Conservation (phyloP, 2,329 filamentous ascomycete genomes). For the Aureobasidium subglaciale region DNA sequence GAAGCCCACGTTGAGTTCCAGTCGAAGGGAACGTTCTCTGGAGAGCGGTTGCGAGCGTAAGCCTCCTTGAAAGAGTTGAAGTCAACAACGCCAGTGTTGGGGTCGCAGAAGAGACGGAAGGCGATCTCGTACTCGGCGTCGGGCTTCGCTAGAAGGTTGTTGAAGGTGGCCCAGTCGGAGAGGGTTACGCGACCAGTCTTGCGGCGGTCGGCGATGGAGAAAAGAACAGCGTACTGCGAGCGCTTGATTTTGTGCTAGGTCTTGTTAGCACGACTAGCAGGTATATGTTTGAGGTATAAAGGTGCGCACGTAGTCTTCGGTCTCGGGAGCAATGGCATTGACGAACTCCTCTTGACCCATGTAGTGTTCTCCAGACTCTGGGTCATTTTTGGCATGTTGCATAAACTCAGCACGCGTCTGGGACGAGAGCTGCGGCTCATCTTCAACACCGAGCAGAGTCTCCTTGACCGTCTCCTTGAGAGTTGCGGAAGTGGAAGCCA, state of each 20-base stretch:
- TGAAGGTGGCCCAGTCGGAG: conserved; percentile 85
- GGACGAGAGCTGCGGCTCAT: conserved; percentile 56
- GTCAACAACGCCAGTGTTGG: conserved; percentile 76
- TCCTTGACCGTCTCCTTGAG: conserved; percentile 64
- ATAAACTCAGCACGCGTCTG: conserved; percentile 72
- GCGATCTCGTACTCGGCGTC: conserved; percentile 99
- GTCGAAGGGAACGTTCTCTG: conserved; percentile 81
- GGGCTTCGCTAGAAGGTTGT: conserved; percentile 86
- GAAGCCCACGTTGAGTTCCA: conserved; percentile 97
- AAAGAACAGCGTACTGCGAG: conserved; percentile 90
- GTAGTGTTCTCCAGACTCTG: conserved; percentile 66
- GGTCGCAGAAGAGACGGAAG: conserved; percentile 89
- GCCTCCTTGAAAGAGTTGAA: conserved; percentile 80
- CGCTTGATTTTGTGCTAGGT: conserved; percentile 91
- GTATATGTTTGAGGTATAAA: neutral
- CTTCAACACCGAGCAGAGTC: conserved; percentile 56
- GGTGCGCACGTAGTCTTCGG: conserved; percentile 72
- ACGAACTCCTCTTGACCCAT: conserved; percentile 86
- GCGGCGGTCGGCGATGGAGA: conserved; percentile 78
- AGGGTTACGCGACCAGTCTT: conserved; percentile 66
- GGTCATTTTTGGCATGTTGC: conserved; percentile 67
- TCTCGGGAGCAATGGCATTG: conserved; percentile 75
- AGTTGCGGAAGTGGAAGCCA: conserved; percentile 29
- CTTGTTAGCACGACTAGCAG: neutral
- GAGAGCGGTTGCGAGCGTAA: conserved; percentile 84